Percentiles rank a stretch among this genome's conserved stretches.
Conservation (phyloP, 192 early-diverging fungal genomes). For the Entophlyctis helioformis region DNA sequence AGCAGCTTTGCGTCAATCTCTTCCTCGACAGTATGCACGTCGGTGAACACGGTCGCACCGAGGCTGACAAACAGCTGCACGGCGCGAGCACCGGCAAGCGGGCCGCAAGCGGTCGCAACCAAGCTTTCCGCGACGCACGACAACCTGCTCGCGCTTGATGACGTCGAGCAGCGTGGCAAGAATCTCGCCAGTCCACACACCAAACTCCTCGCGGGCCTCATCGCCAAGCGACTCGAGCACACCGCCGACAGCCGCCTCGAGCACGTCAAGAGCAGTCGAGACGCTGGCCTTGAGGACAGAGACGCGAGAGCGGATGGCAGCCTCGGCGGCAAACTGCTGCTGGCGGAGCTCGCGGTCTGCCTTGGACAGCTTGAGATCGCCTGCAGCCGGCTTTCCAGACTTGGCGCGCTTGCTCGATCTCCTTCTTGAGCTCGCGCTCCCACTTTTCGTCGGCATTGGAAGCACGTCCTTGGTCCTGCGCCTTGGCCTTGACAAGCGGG, state of each 20-base stretch:
- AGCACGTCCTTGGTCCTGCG: conserved; percentile 26
- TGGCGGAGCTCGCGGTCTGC: conserved; percentile 66
- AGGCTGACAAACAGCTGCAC: too few relatives aligned
- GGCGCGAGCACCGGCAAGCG: too few relatives aligned
- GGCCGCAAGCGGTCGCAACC: too few relatives aligned
- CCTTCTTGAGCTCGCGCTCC: conserved; percentile 63
- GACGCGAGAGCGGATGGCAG: conserved; percentile 53
- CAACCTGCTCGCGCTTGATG: conserved; percentile 17
- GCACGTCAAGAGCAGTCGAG: conserved; percentile 47
- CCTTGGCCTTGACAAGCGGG: conserved; percentile 22
- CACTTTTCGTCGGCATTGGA: conserved; percentile 61
- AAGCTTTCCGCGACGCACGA: too few relatives aligned
- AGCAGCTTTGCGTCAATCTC: conserved; percentile 8
- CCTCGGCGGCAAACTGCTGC: conserved; percentile 60
- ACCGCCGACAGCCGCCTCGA: conserved; percentile 52
- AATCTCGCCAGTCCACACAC: conserved; percentile 21
- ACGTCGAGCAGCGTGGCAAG: conserved; percentile 25
- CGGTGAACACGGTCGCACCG: too few relatives aligned
- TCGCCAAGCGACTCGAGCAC: conserved; percentile 38
- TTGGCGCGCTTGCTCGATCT: conserved; percentile 19
- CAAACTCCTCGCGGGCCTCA: conserved; percentile 40
- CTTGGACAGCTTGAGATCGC: conserved; percentile 46
- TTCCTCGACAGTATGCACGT: too few relatives aligned
- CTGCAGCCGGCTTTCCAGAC: conserved; percentile 4
- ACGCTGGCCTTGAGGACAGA: conserved; percentile 34